Evolutionary conservation across 1,284 basidiomycete species (phyloP), one percentile per base, ranked within the genome.

Genomic region (Naganishia sp.): DNA sequence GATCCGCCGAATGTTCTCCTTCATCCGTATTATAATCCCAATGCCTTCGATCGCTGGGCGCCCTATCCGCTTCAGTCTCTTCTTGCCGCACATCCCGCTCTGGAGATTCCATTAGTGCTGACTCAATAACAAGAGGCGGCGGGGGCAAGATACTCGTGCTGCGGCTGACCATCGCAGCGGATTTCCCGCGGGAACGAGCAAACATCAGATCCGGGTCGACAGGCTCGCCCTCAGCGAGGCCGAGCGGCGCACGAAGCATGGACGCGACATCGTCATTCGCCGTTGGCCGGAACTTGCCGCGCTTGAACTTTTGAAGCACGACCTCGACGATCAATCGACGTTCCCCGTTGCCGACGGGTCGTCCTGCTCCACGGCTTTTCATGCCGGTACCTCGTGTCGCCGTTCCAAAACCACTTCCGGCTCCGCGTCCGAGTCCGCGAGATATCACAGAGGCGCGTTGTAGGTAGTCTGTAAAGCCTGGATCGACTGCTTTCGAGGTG

Each of bases 1-100:
- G 4, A 6, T 39, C 31, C 5, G 16, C 53, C 21, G 21, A 10
- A 42, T 61, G 48, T 39, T 49, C 48, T 6, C 28, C 56, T 13
- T 61, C 59, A 15, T 61, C 59, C 15, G 59, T 43, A 52, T 61
- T n/a, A 23, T 61, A 61, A 52, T 52, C 43, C 59, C 59, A 43
- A 25, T 61, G 48, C n/a, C 59, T 49, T n/a, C 48, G 48, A 44
- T 52, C 56, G 31, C 16, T 36, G 31, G 16, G 45, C 28, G 28
- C 28, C 28, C 49, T 16, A 4, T 48, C 16, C 13, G 1, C 21
- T 21, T 16, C 28, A 31, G n/a, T 16, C 11, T 36, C 53, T 23
- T 36, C 33, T 1, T 39, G 53, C 11, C n/a, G 21, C 21, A 5
- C 10, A 28, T 16, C 16, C 36, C n/a, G 10, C 53, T 55, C 21